A percentile compares a stretch with the other conserved stretches of the same genome.
These are phyloP conservation scores for Withania somnifera DNA, from an alignment of 305 asterid genomes.

Conservation along the genomic window DNA sequence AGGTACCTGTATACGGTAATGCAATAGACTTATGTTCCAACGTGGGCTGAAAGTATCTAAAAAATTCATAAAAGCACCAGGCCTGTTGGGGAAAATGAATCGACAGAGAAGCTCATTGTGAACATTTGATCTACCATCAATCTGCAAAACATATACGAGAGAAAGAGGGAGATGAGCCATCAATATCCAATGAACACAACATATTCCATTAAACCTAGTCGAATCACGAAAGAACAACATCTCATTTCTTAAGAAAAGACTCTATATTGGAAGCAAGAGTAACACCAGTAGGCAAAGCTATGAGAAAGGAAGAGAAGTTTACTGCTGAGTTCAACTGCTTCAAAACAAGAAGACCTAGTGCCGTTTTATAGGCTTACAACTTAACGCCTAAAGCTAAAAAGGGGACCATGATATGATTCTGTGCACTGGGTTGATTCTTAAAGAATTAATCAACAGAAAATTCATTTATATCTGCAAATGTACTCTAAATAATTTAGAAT, in stretches of 20 bases:
- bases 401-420: no score
- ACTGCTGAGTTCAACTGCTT: no score
- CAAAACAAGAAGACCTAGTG: no score
- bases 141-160: slow-evolving; percentile 22
- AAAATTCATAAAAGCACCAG: slow-evolving; percentile 75
- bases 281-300: no score
- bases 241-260: background rate
- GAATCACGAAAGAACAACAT: background rate
- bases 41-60: slow-evolving; percentile 81
- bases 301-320: no score
- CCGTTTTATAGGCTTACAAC: no score
- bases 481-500: no score
- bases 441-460: no score
- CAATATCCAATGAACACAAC: background rate
- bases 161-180: background rate
- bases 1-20: slow-evolving; percentile 70
- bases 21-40: slow-evolving; percentile 90
- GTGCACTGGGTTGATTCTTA: no score
- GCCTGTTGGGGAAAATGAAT: slow-evolving; percentile 71
- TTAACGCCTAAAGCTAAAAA: no score
- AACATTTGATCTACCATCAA: slow-evolving; percentile 78
- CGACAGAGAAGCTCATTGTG: slow-evolving; percentile 74
- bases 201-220: background rate
- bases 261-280: no score
- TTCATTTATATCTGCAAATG: no score